Conservation (phyloP, 768 basidiomycete genomes). For the Coprinopsis cinerea region DNA sequence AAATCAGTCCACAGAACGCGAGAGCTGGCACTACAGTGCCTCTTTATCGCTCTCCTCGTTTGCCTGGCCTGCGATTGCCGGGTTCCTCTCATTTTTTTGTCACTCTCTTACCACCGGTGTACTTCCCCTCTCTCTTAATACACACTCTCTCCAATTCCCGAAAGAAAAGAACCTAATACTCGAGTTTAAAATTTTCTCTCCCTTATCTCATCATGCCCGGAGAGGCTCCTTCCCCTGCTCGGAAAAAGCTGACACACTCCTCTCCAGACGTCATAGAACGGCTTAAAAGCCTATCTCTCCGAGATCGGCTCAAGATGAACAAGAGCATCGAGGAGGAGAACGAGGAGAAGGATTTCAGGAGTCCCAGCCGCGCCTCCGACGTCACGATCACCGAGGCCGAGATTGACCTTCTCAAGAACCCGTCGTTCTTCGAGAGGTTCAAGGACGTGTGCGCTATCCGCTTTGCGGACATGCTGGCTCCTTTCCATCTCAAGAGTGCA, state of each 20-base stretch:
- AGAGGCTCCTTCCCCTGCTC: too few species aligned
- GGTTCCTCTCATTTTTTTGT: not conserved
- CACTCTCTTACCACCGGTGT: not conserved
- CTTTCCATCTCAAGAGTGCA: not conserved
- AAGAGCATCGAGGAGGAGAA: not conserved
- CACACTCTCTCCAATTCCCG: not conserved
- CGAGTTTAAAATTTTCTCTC: too few species aligned
- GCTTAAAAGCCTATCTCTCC: not conserved
- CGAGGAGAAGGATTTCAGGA: not conserved
- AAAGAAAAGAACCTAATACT: not conserved
- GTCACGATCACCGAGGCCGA: not conserved
- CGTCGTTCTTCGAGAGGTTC: not conserved
- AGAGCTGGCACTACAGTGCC: not conserved
- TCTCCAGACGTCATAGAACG: not conserved
- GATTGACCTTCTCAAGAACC: not conserved
- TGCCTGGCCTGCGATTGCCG: not conserved
- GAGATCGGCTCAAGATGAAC: not conserved
- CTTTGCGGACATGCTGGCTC: not conserved
- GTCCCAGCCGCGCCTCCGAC: not conserved
- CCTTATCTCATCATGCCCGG: too few species aligned
- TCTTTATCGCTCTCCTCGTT: not conserved
- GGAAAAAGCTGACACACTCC: too few species aligned
- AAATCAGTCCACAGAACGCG: not conserved
- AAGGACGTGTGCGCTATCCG: not conserved
- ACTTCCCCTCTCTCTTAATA: not conserved